Evolutionary conservation across 805 yeast species (phyloP), one percentile per base, ranked within the genome.

Genomic region (Saccharomycopsis babjevae): DNA sequence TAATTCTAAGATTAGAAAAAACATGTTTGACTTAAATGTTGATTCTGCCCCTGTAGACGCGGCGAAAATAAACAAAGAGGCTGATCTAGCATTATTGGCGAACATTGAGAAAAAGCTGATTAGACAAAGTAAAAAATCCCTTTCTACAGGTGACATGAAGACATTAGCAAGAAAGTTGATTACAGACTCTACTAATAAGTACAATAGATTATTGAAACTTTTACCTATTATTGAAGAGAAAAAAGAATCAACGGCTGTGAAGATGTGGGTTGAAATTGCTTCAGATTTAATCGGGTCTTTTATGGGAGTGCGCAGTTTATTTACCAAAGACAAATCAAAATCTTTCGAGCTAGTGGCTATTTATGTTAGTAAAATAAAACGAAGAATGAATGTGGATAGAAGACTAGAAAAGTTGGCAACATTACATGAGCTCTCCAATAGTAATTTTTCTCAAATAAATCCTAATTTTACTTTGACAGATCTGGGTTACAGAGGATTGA

Each of bases 281-380:
- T 81, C 89, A 1, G 96, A 88, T 66, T 77, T 94, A 57, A 83
- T 93, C 50, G 96, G 91, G 68, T 83, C 88, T 62, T 92, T 94
- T 69, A 83, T 88, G 30, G 81, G 85, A 60, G 90, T 89, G 13
- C 79, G 85, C 64, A 83, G 84, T 67, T 89, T 94, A 65, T 92
- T 89, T 68, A 88, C 92, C 1, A 79, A 83, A 57, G 96, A 89
- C 67, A 54, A 50, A 22, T 38, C 50, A 13, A 43, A 50, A 20
- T n/a, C 25, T 16, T 28, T 36, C 34, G 52, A 32, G 16, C 43
- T 57, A 25, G 58, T 61, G 4, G 52, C 52, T 46, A 13, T 57
- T 5, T 54, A 57, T 54, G 22, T 54, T 20, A 81, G 86, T 67
- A 80, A 86, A 28, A 77, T 87, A 59, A 82, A 83, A 39, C 77